These are phyloP conservation scores for Ailanthus altissimus DNA, from an alignment of 345 rosid species.

Conservation along the genomic window DNA sequence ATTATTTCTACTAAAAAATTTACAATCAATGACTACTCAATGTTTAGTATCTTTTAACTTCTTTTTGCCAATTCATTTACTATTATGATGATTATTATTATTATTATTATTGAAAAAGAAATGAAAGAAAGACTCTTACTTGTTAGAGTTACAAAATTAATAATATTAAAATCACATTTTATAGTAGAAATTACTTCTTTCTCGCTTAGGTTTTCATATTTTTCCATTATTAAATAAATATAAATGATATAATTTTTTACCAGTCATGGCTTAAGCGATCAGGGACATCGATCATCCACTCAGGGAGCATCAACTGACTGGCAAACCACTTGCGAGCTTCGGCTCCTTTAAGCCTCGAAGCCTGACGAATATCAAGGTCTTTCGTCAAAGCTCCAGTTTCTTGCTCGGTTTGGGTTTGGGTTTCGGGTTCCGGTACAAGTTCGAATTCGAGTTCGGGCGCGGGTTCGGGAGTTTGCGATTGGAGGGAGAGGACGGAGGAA, in stretches of 20 bases:
- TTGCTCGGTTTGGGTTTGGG: conserved; percentile 26
- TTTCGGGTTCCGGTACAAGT: conserved; percentile 27
- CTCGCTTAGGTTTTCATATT: too few species aligned
- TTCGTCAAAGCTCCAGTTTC: conserved; percentile 35
- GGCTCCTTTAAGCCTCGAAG: conserved; percentile 71
- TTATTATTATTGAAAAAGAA: too few species aligned
- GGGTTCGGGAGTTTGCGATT: conserved; percentile 39
- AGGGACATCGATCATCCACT: conserved; percentile 97
- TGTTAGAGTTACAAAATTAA: too few species aligned
- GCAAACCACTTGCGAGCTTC: conserved; percentile 89
- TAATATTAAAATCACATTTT: too few species aligned
- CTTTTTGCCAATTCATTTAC: too few species aligned
- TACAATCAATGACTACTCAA: background rate
- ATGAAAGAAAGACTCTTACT: too few species aligned
- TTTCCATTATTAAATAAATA: background rate
- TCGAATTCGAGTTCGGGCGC: conserved; percentile 41
- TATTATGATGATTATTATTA: too few species aligned
- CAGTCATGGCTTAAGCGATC: conserved; percentile 69
- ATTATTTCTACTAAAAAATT: background rate
- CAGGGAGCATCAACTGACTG: conserved; percentile 85
- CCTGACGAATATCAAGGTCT: conserved; percentile 60
- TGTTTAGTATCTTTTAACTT: too few species aligned
- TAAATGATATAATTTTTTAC: conserved; percentile 31
- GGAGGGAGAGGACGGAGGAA: conserved; percentile 66
- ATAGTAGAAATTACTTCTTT: too few species aligned